phyloP scores from a whole-genome alignment of 805 yeast genomes.

The Candida corydali region DNA sequence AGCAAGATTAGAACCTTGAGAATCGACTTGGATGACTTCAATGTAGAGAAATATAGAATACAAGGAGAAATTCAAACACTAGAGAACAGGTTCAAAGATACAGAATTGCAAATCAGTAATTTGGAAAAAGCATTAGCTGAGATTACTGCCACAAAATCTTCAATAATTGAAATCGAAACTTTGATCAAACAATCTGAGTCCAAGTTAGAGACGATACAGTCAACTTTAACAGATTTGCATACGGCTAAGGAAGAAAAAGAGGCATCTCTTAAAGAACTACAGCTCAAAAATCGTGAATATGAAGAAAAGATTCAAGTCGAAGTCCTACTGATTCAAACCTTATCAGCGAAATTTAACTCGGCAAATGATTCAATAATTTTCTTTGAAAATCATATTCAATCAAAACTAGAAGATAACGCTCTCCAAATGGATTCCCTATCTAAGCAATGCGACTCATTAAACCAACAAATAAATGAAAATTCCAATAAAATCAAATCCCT shows the following conservation, averaged over 20 bases:
- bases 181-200: slow-evolving; percentile 14
- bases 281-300: slow-evolving; percentile 5
- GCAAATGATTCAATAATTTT: slow-evolving; percentile 12
- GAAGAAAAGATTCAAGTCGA: slow-evolving; percentile 6
- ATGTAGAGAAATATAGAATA: slow-evolving; percentile 41
- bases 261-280: slow-evolving; percentile 8
- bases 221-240: slow-evolving; percentile 12
- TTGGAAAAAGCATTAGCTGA: slow-evolving; percentile 51
- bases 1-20: slow-evolving; percentile 40
- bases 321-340: slow-evolving; percentile 7
- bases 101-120: slow-evolving; percentile 46
- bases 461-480: slow-evolving; percentile 17
- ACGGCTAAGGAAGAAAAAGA: slow-evolving; percentile 8
- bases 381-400: slow-evolving; percentile 19
- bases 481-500: slow-evolving; percentile 24
- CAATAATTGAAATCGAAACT: slow-evolving; percentile 31
- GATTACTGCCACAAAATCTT: slow-evolving; percentile 33
- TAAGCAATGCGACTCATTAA: slow-evolving; percentile 10
- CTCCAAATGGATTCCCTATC: slow-evolving; percentile 19
- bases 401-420: slow-evolving; percentile 21
- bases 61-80: slow-evolving; percentile 42
- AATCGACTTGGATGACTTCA: slow-evolving; percentile 19
- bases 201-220: slow-evolving; percentile 24
- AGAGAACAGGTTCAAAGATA: slow-evolving; percentile 52
- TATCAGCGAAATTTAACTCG: slow-evolving; percentile 5